Conservation (phyloP, 1,284 basidiomycete genomes). For the Ganoderma meredithae region DNA sequence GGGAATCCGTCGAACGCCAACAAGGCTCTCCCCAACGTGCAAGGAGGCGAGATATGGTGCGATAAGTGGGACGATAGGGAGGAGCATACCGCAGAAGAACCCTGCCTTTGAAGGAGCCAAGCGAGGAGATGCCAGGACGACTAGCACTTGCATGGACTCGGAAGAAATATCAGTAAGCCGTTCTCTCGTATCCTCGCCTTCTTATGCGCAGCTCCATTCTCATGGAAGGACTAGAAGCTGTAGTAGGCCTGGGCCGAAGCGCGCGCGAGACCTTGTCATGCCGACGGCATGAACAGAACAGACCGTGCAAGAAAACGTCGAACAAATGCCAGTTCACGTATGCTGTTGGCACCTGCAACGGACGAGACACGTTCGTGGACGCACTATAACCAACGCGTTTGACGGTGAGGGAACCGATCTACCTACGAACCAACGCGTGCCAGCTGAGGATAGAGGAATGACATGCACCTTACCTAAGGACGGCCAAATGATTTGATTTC, state of each 20-base stretch:
- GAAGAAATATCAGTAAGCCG: background rate
- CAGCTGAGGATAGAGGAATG: background rate
- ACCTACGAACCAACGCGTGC: background rate
- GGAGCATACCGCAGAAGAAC: background rate
- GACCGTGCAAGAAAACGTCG: no score
- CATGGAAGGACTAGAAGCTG: no score
- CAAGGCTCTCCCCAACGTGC: constrained; percentile 7
- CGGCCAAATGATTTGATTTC: background rate
- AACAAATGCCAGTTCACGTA: no score
- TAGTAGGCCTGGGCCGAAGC: no score
- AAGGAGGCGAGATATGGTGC: background rate
- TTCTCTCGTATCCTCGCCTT: background rate
- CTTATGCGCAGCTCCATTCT: background rate
- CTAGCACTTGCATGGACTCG: background rate
- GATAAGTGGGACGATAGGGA: constrained; percentile 1
- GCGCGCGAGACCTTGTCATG: no score
- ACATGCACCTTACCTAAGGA: background rate
- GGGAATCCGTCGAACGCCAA: background rate
- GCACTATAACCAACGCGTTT: background rate
- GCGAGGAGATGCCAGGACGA: background rate
- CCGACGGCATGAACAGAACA: no score
- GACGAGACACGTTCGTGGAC: background rate
- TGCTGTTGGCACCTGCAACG: background rate
- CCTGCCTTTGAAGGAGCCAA: background rate
- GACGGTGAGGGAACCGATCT: background rate